Conservation (phyloP, 805 yeast genomes). For the Candida maesae region DNA sequence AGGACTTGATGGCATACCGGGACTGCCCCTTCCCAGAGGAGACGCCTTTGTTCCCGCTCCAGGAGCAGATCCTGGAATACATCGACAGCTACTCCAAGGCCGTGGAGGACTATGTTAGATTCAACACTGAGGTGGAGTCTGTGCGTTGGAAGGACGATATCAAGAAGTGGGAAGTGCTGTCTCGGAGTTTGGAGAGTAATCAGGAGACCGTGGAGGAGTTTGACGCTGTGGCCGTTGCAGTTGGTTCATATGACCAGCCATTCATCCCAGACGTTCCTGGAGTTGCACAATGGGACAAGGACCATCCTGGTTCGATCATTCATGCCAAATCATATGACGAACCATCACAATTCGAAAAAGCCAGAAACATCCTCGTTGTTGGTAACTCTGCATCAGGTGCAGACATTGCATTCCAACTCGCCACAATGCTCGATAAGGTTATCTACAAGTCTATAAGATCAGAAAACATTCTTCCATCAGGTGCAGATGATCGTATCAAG, state of each 20-base stretch:
- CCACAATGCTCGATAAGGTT: constrained; percentile 36
- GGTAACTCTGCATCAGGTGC: constrained; percentile 79
- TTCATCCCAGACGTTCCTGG: constrained; percentile 54
- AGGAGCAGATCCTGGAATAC: constrained; percentile 60
- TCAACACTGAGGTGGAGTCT: constrained; percentile 45
- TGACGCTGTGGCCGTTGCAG: constrained; percentile 62
- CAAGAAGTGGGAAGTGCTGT: constrained; percentile 42
- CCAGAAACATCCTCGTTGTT: constrained; percentile 52
- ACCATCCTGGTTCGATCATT: constrained; percentile 42
- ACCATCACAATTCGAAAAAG: constrained; percentile 37
- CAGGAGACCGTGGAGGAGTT: constrained; percentile 31
- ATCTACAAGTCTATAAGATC: constrained; percentile 51
- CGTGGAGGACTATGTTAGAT: constrained; percentile 37
- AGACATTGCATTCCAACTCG: constrained; percentile 64
- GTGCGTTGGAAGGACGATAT: constrained; percentile 26
- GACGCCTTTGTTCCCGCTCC: constrained; percentile 51
- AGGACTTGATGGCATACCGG: constrained; percentile 62
- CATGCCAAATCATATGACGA: constrained; percentile 58
- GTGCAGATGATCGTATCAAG: constrained; percentile 36
- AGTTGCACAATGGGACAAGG: constrained; percentile 40
- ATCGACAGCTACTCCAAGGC: constrained; percentile 50
- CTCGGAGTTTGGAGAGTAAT: constrained; percentile 29
- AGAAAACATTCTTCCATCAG: constrained; percentile 40
- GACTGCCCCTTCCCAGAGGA: constrained; percentile 45
- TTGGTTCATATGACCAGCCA: constrained; percentile 65